phyloP scores from a whole-genome alignment of 768 basidiomycete species.

The Auriscalpium vulgare region DNA sequence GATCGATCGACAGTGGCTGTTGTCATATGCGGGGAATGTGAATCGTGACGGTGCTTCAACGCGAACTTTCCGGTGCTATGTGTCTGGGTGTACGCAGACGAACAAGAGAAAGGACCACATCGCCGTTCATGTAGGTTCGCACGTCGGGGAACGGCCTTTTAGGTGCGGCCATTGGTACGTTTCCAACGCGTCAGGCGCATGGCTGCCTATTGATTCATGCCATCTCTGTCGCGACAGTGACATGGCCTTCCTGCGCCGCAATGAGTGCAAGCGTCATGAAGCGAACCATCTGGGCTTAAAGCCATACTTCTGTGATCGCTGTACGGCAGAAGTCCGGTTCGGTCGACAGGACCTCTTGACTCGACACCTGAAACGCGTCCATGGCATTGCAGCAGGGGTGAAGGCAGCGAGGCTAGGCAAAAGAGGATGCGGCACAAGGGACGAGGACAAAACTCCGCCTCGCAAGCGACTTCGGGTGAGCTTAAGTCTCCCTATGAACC shows the following conservation, averaged over 20 bases:
- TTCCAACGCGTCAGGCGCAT: neutral
- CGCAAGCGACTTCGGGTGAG: too few relatives aligned
- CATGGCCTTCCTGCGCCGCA: constrained; percentile 61
- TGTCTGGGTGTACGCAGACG: constrained; percentile 54
- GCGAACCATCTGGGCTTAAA: constrained; percentile 51
- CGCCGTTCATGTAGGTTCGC: constrained; percentile 63
- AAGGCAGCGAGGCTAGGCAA: too few relatives aligned
- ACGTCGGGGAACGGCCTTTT: constrained; percentile 62
- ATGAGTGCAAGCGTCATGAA: constrained; percentile 73
- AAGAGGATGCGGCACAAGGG: too few relatives aligned
- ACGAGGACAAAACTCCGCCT: too few relatives aligned
- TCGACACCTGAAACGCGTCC: constrained; percentile 54
- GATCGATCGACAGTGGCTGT: constrained; percentile 60
- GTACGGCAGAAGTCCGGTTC: constrained; percentile 40
- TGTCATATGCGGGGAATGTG: constrained; percentile 60
- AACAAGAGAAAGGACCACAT: constrained; percentile 74
- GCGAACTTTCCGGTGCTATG: constrained; percentile 60
- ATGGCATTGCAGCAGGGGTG: constrained; percentile 21
- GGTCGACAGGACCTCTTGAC: constrained; percentile 62
- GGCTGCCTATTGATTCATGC: neutral
- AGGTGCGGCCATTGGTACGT: constrained; percentile 58
- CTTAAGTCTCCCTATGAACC: too few relatives aligned
- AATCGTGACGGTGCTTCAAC: constrained; percentile 48
- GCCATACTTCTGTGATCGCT: constrained; percentile 53
- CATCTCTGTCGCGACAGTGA: constrained; percentile 31